Base-by-base conservation (phyloP, 495 filamentous ascomycete species). In the Apodospora peruviana region DNA sequence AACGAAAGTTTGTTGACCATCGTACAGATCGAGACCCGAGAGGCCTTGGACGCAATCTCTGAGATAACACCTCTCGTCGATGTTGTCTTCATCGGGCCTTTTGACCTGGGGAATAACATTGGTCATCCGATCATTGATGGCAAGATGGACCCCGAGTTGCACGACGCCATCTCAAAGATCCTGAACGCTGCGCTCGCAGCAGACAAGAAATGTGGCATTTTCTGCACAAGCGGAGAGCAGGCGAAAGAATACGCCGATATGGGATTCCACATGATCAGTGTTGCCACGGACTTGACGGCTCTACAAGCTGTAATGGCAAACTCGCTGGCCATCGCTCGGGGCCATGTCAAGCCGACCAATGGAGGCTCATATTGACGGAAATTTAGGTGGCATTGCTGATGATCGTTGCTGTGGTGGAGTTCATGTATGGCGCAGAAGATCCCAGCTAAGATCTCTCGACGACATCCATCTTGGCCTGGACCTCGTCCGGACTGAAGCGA, bases 11-110 rank as follows among this genome's bases (percentile, higher is more conserved):
- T 91, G 11, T 61, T 89, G 25, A 86, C 84, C 18, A 83, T 88
- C 57, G 78, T 90, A 23, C 88, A 93, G 70, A 90, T 93, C 47
- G 88, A 94, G 66, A 93, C 88, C 0, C 72, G 72, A 51, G 83
- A 83, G 55, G 87, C 86, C 0, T 67, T 93, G 36, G 78, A 86
- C 2, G 71, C 79, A 48, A 79, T 87, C 19, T 79, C 86, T 44
- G 82, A 79, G 40, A 91, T 93, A 51, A 86, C 86, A 9, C 75
- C 77, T 7, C 76, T 90, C 1, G 76, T 90, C 17, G 86, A 90
- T 59, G 82, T 87, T 2, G 66, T 93, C 1, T 86, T 94, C 46
- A 74, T 91, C 43, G 89, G 89, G 0, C 89, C 89, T 0, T 89
- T 83, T 60, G 86, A 89, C 56, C 70, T 89, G 0, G 87, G 76